These are phyloP conservation scores for Batrachochytrium dendrobatidis DNA, from an alignment of 371 early-diverging fungal genomes.

Conservation along the genomic window DNA sequence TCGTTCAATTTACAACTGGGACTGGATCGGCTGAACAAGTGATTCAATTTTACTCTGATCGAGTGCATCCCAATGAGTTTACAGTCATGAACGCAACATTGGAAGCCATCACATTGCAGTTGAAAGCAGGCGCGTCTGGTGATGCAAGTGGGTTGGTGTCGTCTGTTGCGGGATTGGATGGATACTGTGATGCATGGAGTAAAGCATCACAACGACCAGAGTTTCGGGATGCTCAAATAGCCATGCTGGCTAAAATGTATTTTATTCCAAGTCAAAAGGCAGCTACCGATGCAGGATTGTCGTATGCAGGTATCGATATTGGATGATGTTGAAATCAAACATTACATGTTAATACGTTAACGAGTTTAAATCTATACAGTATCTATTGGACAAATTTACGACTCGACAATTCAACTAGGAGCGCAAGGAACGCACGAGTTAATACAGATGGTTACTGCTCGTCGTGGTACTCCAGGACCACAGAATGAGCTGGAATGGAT, in stretches of 20 bases:
- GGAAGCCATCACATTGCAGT: not conserved
- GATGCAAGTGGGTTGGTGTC: constrained; percentile 1
- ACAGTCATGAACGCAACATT: not conserved
- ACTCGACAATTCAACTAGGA: constrained; percentile 17
- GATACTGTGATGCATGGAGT: constrained; percentile 20
- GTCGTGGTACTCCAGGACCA: not conserved
- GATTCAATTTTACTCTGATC: constrained; percentile 3
- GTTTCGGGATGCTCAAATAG: constrained; percentile 12
- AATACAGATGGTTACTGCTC: not conserved
- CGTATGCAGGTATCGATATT: not conserved
- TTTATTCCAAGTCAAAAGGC: not conserved
- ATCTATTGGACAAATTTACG: constrained; percentile 15
- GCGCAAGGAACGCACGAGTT: constrained; percentile 9
- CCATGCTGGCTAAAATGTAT: not conserved
- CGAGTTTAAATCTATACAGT: not conserved
- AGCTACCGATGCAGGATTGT: not conserved
- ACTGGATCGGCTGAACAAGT: constrained; percentile 17
- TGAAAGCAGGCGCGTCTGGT: not conserved
- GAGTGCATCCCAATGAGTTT: constrained; percentile 5
- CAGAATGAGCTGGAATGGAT: constrained; percentile 7
- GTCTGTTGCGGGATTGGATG: constrained; percentile 7
- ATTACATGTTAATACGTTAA: not conserved
- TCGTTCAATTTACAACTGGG: constrained; percentile 22
- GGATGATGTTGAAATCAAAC: not conserved
- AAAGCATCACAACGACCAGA: not conserved